phyloP scores from a whole-genome alignment of 305 asterid genomes.

The Fraxinus baroniana region DNA sequence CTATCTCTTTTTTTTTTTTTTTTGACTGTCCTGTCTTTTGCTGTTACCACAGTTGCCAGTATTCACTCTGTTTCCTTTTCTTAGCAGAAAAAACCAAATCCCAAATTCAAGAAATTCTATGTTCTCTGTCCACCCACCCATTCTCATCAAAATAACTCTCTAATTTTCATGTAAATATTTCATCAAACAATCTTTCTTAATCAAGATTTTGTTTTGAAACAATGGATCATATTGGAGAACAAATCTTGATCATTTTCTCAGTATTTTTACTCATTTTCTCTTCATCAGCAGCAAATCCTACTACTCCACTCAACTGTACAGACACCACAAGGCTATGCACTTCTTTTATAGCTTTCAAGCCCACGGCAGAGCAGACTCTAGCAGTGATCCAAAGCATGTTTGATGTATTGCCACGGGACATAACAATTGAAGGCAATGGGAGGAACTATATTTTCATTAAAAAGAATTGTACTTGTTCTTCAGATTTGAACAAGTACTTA shows the following conservation, averaged over 20 bases:
- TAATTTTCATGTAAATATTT: background rate
- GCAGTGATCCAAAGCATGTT: conserved; percentile 84
- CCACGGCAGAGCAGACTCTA: conserved; percentile 54
- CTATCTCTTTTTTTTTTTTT: conserved; percentile 20
- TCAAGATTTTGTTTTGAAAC: conserved; percentile 25
- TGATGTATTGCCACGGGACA: conserved; percentile 69
- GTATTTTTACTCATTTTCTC: conserved; percentile 24
- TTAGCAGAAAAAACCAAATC: conserved; percentile 32
- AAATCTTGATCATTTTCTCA: conserved; percentile 35
- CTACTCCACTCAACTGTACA: conserved; percentile 70
- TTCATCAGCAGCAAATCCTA: conserved; percentile 38
- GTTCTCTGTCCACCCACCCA: conserved; percentile 22
- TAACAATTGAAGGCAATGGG: conserved; percentile 75
- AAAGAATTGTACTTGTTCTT: conserved; percentile 91
- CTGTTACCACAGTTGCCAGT: conserved; percentile 49
- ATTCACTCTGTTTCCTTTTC: conserved; percentile 38
- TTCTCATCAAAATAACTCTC: conserved; percentile 16
- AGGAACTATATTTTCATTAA: conserved; percentile 67
- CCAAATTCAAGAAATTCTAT: conserved; percentile 37
- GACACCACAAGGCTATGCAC: conserved; percentile 74
- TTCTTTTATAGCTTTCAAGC: conserved; percentile 87
- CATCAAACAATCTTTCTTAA: conserved; percentile 24
- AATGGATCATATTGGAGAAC: conserved; percentile 39
- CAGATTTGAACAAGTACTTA: conserved; percentile 51
- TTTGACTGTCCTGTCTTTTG: conserved; percentile 29